phyloP scores from a whole-genome alignment of 106 monocot genomes.

The Iris macrosiphon region DNA sequence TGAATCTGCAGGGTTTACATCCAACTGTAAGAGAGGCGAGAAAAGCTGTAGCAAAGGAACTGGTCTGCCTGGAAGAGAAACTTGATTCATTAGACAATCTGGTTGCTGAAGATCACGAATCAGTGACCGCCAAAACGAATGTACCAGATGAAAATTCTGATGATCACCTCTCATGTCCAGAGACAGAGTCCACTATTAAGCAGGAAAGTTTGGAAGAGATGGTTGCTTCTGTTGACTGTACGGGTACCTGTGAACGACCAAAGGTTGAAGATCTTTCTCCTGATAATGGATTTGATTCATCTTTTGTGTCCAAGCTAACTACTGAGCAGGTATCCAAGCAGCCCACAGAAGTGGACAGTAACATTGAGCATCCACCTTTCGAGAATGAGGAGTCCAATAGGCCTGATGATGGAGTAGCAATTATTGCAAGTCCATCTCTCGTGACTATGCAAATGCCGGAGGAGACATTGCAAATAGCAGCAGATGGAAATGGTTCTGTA shows the following conservation, averaged over 20 bases:
- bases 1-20: constrained; percentile 48
- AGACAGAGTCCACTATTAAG: too few relatives aligned
- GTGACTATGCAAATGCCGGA: too few relatives aligned
- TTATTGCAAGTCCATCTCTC: neutral
- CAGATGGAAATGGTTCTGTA: neutral
- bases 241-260: neutral
- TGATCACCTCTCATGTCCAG: too few relatives aligned
- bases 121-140: neutral
- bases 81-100: constrained; percentile 29
- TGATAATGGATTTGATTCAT: too few relatives aligned
- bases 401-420: neutral
- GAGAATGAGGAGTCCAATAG: neutral
- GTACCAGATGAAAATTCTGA: too few relatives aligned
- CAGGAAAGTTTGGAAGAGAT: neutral
- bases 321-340: neutral
- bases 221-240: neutral
- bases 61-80: constrained; percentile 43
- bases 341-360: neutral
- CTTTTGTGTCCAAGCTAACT: neutral
- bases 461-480: neutral
- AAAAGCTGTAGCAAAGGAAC: constrained; percentile 45
- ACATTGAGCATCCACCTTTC: neutral
- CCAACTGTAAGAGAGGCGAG: constrained; percentile 45
- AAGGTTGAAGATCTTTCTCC: neutral
- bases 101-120: neutral